Evolutionary conservation across 495 filamentous ascomycete genomes (phyloP).

Genomic region (Penicillium simplicissimum): DNA sequence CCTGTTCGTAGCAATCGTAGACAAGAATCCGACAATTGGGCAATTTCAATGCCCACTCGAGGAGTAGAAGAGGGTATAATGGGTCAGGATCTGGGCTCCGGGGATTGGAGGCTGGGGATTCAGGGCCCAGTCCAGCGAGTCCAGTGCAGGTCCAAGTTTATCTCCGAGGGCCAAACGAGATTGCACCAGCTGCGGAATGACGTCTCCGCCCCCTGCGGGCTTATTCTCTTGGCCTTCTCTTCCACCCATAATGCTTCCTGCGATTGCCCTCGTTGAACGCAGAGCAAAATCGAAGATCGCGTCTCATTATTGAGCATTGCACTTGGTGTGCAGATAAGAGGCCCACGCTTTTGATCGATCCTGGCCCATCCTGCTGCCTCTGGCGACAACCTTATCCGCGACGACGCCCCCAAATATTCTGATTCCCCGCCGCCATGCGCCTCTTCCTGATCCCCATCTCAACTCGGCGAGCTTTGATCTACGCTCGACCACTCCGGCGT

Average conservation of each 20-base stretch:
- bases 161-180: slow-evolving; percentile 10
- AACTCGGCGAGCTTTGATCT: slow-evolving; percentile 85
- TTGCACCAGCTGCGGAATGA: slow-evolving; percentile 33
- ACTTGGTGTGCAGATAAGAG: background rate
- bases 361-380: background rate
- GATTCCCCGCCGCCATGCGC: slow-evolving; percentile 63
- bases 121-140: background rate
- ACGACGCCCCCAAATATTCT: background rate
- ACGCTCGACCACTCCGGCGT: slow-evolving; percentile 72
- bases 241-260: slow-evolving; percentile 1
- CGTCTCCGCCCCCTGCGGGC: slow-evolving; percentile 27
- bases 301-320: background rate
- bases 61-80: background rate
- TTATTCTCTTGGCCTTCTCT: background rate
- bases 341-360: background rate
- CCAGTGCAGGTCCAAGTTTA: slow-evolving; percentile 8
- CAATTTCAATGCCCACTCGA: background rate
- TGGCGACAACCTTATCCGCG: background rate
- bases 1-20: slow-evolving; percentile 3
- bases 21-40: background rate
- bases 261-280: background rate
- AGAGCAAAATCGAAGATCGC: background rate
- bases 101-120: background rate
- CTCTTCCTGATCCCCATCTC: slow-evolving; percentile 95
- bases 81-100: slow-evolving; percentile 10